phyloP scores from a whole-genome alignment of 2,329 filamentous ascomycete species.

The Leptographium radiaticola region DNA sequence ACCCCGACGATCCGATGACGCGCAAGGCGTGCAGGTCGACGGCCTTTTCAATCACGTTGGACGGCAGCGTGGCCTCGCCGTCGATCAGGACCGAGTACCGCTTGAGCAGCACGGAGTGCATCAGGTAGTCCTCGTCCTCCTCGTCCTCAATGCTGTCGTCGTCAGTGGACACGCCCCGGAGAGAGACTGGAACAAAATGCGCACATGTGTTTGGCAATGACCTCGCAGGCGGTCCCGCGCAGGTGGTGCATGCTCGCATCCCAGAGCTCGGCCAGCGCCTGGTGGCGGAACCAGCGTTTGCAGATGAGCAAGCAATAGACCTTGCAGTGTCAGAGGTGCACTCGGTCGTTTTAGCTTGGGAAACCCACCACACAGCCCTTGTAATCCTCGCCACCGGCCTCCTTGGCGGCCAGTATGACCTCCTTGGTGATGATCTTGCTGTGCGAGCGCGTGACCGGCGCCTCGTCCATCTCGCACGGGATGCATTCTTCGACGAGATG shows the following conservation, averaged over 20 bases:
- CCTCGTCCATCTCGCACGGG: slow-evolving; percentile 76
- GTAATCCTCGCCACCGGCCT: slow-evolving; percentile 66
- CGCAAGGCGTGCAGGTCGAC: slow-evolving; percentile 83
- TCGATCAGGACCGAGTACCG: slow-evolving; percentile 73
- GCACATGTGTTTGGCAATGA: slow-evolving; percentile 70
- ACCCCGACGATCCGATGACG: slow-evolving; percentile 84
- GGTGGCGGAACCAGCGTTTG: slow-evolving; percentile 62
- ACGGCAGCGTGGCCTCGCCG: slow-evolving; percentile 55
- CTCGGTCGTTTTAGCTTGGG: background rate
- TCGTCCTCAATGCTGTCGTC: slow-evolving; percentile 63
- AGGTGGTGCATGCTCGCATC: slow-evolving; percentile 74
- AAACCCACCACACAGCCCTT: slow-evolving; percentile 54
- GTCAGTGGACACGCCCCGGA: background rate
- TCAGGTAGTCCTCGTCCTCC: slow-evolving; percentile 63
- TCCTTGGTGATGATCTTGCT: slow-evolving; percentile 70
- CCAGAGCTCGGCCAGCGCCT: slow-evolving; percentile 75
- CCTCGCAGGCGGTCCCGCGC: slow-evolving; percentile 72
- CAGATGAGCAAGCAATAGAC: slow-evolving; percentile 67
- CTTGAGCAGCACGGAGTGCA: slow-evolving; percentile 73
- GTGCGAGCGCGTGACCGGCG: slow-evolving; percentile 63
- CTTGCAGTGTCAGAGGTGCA: slow-evolving; percentile 11
- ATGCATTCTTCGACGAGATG: slow-evolving; percentile 83
- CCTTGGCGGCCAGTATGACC: slow-evolving; percentile 68
- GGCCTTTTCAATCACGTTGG: slow-evolving; percentile 85
- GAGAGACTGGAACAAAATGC: background rate